Evolutionary conservation across 202 grass and related monocot species (phyloP), one percentile per base, ranked within the genome.

Genomic region (Panicum hallii): DNA sequence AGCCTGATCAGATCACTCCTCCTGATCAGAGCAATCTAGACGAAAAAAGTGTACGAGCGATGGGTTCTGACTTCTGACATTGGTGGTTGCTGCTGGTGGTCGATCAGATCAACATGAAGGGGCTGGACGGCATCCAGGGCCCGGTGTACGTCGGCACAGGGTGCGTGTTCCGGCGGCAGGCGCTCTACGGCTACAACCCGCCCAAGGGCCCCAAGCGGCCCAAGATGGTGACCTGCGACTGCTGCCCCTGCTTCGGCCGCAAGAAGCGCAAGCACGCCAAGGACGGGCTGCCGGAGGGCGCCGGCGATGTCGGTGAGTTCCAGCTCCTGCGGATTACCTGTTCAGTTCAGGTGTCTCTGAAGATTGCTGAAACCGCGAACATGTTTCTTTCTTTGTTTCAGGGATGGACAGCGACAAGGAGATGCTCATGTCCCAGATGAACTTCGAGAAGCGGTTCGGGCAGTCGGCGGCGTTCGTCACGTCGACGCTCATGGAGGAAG

Each of bases 391-490:
- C 64, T 32, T 55, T 81, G 11, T 3, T 57, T 50, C 72, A 96
- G 93, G 91, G 38, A 43, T 91, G 74, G 97, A 94, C 41, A 58
- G 84, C 5, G 93, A 94, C 87, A 94, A 94, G 92, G 97, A 97
- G 91, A 49, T 94, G 80, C 65, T 99, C 63, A 97, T 99, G 97
- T 99, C 97, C 6, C 93, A 99, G 7, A 97, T 99, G 97, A 99
- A 99, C 88, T 97, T 99, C 43, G 97, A 99, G 91, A 99, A 99
- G 90, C 86, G 97, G 49, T 99, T 99, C 63, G 93, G 97, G n/a
- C 97, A 97, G 70, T 99, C 97, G 0, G 90, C 97, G n/a, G 91
- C 91, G 74, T 99, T 99, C 50, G 91, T 99, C 14, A 97, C 97
- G 9, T 99, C 97, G 11, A 99, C 97, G 20, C 86, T 99, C 44